phyloP scores from a whole-genome alignment of 345 rosid species.

The Bretschneidera sinensis region DNA sequence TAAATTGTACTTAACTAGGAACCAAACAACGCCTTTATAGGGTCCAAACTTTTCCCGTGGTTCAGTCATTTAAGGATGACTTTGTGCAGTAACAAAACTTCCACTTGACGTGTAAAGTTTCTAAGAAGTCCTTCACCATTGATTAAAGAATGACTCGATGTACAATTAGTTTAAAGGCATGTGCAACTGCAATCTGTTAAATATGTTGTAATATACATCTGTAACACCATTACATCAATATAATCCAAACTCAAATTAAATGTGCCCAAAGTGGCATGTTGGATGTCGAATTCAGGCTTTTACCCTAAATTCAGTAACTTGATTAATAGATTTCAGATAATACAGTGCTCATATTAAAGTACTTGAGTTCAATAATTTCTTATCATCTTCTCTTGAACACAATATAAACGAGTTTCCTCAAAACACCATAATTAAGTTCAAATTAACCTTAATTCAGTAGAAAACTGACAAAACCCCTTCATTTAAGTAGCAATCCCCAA shows the following conservation, averaged over 20 bases:
- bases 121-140: no score
- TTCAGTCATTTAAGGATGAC: no score
- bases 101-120: no score
- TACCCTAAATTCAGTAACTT: no score
- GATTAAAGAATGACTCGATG: no score
- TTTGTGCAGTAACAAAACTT: background rate
- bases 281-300: background rate
- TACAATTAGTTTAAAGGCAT: no score
- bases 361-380: background rate
- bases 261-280: background rate
- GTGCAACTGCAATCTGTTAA: no score
- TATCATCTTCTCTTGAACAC: background rate
- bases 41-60: no score
- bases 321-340: no score
- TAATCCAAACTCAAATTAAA: background rate
- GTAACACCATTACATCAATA: background rate
- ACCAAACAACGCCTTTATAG: no score
- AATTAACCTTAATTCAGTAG: constrained; percentile 5
- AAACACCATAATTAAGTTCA: background rate
- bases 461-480: background rate
- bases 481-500: background rate
- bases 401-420: no score
- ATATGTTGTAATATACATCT: background rate
- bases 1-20: no score
- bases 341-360: background rate